A percentile compares a stretch with the other conserved stretches of the same genome.
Conservation (phyloP, 306 rosid genomes). For the Trichosanthes cucumerina region DNA sequence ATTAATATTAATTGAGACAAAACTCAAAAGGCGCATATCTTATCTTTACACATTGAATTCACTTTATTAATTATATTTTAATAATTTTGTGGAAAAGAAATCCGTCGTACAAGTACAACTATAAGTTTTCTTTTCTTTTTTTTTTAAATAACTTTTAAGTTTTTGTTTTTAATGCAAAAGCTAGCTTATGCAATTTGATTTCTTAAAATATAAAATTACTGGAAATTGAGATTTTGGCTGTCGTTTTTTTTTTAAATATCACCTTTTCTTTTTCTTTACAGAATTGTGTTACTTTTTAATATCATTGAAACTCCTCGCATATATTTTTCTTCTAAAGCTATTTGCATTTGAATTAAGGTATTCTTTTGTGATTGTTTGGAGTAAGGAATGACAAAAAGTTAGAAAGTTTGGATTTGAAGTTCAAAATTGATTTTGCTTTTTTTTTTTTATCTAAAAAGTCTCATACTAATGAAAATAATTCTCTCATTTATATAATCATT, state of each 20-base stretch:
- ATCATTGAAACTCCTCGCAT: neutral
- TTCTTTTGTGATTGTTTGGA: no score
- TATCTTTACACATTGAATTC: neutral
- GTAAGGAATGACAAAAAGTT: no score
- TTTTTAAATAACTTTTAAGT: neutral
- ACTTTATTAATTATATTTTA: neutral
- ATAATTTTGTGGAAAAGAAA: neutral
- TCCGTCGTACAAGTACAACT: neutral
- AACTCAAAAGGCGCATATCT: neutral
- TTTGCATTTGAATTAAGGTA: neutral
- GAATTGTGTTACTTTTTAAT: no score
- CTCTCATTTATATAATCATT: no score
- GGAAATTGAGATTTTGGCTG: neutral
- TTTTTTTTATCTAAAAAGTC: no score
- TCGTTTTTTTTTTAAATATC: neutral
- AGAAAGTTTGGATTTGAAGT: no score
- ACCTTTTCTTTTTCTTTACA: neutral
- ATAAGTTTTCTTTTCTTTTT: no score
- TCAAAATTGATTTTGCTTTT: no score
- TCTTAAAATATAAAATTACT: neutral
- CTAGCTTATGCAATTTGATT: neutral
- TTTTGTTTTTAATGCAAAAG: neutral
- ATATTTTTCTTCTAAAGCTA: neutral
- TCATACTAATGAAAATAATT: no score
- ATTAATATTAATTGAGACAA: neutral